phyloP scores from a whole-genome alignment of 2,329 filamentous ascomycete genomes.

The Drechmeria coniospora region DNA sequence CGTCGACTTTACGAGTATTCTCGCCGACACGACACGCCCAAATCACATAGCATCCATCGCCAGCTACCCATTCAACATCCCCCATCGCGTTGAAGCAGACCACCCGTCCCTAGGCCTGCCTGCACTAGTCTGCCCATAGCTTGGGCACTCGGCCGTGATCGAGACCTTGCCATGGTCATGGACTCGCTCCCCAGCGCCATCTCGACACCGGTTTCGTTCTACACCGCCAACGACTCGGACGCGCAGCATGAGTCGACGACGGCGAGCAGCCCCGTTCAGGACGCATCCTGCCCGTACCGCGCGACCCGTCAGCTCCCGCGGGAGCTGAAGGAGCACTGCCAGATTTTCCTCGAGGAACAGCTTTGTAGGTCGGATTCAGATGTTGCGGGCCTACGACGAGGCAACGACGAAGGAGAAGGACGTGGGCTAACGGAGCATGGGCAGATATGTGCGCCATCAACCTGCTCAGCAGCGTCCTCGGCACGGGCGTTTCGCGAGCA shows the following conservation, averaged over 20 bases:
- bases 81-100: no score
- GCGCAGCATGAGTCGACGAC: constrained; percentile 15
- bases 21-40: no score
- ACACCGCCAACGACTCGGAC: constrained; percentile 16
- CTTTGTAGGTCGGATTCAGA: constrained; percentile 44
- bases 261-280: constrained; percentile 19
- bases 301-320: constrained; percentile 40
- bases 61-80: no score
- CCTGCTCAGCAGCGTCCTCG: constrained; percentile 49
- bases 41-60: no score
- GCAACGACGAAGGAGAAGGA: no score
- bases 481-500: constrained; percentile 27
- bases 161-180: no score
- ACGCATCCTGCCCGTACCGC: constrained; percentile 28
- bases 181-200: constrained; percentile 10
- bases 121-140: no score
- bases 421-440: no score
- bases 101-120: no score
- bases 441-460: constrained; percentile 33
- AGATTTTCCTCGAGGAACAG: constrained; percentile 61
- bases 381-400: no score
- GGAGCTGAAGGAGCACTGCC: constrained; percentile 49
- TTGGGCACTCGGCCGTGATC: no score
- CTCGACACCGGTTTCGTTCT: constrained; percentile 20
- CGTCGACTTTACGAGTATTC: no score